A percentile compares a stretch with the other conserved stretches of the same genome.
These are phyloP conservation scores for Trichoderma citrinoviride DNA, from an alignment of 2,329 filamentous ascomycete genomes.

Conservation along the genomic window DNA sequence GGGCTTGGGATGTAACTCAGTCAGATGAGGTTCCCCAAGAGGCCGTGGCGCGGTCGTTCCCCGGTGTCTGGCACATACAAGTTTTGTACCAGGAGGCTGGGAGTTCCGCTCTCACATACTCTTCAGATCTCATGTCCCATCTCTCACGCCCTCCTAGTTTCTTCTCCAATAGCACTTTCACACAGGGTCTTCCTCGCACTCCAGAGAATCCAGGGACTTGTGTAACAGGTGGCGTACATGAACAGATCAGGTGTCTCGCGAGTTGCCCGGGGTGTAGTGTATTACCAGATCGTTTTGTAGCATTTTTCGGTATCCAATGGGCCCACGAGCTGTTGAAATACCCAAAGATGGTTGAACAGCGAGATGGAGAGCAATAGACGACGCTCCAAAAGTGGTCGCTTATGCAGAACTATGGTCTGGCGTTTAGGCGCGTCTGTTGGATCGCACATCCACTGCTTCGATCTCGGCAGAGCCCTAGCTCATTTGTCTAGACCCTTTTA, in stretches of 20 bases:
- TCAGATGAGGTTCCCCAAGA: neutral
- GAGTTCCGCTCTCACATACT: neutral
- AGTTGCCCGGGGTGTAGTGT: neutral
- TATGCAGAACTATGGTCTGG: neutral
- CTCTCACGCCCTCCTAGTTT: neutral
- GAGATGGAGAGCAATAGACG: neutral
- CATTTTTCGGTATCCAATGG: neutral
- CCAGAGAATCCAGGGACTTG: neutral
- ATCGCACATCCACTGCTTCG: neutral
- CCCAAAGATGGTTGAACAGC: neutral
- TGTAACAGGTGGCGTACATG: neutral
- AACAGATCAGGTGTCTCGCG: neutral
- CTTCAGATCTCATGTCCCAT: neutral
- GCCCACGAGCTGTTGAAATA: neutral
- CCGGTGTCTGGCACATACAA: neutral
- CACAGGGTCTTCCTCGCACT: neutral
- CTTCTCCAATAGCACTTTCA: neutral
- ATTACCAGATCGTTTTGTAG: neutral
- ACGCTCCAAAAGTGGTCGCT: too few species aligned
- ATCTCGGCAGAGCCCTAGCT: neutral
- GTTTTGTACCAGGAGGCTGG: too few species aligned
- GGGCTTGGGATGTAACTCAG: neutral
- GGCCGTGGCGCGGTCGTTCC: neutral
- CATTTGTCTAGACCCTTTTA: neutral
- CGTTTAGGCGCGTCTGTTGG: neutral